Conservation (phyloP, 2,329 filamentous ascomycete species). For the Diaporthe vexans region DNA sequence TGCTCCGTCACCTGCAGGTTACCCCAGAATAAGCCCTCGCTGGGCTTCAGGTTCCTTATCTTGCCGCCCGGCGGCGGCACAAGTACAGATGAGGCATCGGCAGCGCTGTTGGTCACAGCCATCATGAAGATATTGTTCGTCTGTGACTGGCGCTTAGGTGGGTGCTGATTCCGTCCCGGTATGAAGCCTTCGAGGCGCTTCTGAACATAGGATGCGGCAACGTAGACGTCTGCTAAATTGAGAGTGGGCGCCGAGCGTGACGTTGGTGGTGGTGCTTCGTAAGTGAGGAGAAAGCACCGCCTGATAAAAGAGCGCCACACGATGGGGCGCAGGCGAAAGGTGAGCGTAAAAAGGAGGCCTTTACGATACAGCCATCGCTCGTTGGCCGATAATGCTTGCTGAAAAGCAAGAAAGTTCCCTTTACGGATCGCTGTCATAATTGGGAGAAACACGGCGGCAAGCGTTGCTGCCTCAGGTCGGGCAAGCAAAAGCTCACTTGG, state of each 20-base stretch:
- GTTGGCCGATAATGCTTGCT: conserved; percentile 74
- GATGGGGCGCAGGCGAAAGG: conserved; percentile 82
- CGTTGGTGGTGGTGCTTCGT: conserved; percentile 72
- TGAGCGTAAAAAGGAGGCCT: conserved; percentile 81
- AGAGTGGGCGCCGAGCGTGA: conserved; percentile 79
- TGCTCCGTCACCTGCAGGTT: conserved; percentile 70
- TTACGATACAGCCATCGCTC: conserved; percentile 82
- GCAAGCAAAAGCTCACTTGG: conserved; percentile 77
- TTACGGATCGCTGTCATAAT: conserved; percentile 79
- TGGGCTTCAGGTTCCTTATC: conserved; percentile 64
- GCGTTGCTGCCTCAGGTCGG: conserved; percentile 75
- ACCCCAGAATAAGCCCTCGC: conserved; percentile 74
- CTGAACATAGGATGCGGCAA: conserved; percentile 76
- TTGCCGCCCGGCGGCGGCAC: conserved; percentile 63
- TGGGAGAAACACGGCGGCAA: conserved; percentile 78
- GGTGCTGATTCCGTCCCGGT: conserved; percentile 52
- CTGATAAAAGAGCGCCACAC: conserved; percentile 88
- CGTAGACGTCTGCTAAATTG: conserved; percentile 77
- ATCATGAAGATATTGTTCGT: conserved; percentile 66
- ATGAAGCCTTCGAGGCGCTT: conserved; percentile 71
- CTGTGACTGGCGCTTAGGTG: conserved; percentile 53
- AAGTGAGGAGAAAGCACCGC: conserved; percentile 83
- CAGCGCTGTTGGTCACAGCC: conserved; percentile 62
- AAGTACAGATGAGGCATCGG: conserved; percentile 56
- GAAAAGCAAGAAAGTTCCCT: conserved; percentile 82